These are phyloP conservation scores for Thelephora aurantiotincta DNA, from an alignment of 768 basidiomycete species.

Conservation along the genomic window DNA sequence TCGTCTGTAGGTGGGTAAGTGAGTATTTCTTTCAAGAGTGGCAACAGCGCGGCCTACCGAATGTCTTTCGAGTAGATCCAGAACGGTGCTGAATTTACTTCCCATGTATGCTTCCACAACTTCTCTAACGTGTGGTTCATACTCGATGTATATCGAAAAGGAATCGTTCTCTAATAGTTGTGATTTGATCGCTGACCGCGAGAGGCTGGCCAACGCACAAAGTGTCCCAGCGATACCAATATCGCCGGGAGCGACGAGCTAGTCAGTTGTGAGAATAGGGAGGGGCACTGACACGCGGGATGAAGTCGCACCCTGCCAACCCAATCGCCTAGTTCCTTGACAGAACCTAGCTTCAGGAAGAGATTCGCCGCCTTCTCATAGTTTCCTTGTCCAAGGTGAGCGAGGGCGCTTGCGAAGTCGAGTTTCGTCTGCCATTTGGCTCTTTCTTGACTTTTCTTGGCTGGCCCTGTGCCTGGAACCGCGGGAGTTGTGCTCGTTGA, in stretches of 20 bases:
- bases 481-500: slow-evolving; percentile 10
- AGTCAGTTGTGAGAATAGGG: neutral
- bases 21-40: neutral
- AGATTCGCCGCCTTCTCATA: slow-evolving; percentile 72
- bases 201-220: slow-evolving; percentile 68
- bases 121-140: slow-evolving; percentile 78
- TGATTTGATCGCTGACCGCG: slow-evolving; percentile 54
- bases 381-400: slow-evolving; percentile 51
- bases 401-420: slow-evolving; percentile 68
- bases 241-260: slow-evolving; percentile 72
- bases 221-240: slow-evolving; percentile 79
- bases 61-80: slow-evolving; percentile 58
- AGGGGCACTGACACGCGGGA: neutral
- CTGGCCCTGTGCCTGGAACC: slow-evolving; percentile 11
- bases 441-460: slow-evolving; percentile 42
- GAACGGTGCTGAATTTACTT: slow-evolving; percentile 74
- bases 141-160: slow-evolving; percentile 70
- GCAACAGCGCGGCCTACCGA: slow-evolving; percentile 30
- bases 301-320: slow-evolving; percentile 37
- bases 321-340: slow-evolving; percentile 67
- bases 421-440: slow-evolving; percentile 66
- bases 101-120: slow-evolving; percentile 76
- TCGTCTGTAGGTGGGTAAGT: slow-evolving; percentile 32
- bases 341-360: slow-evolving; percentile 55
- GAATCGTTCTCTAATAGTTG: slow-evolving; percentile 53